Evolutionary conservation across 106 monocot species (phyloP).

Genomic region (Alisma plantagoaquatica): DNA sequence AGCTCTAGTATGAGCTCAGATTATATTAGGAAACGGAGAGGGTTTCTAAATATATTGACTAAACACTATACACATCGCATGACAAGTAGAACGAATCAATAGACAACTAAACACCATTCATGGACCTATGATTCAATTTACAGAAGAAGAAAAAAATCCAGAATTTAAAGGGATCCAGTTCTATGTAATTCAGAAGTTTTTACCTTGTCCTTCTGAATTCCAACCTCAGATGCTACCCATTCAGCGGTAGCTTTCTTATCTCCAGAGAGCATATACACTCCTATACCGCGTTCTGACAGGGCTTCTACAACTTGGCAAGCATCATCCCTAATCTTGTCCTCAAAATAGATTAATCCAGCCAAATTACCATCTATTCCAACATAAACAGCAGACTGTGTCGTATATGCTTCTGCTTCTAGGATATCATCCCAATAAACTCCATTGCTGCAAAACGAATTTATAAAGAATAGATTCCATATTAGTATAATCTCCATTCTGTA

Average conservation of each 20-base stretch:
- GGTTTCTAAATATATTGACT: too few species aligned
- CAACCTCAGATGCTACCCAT: constrained; percentile 75
- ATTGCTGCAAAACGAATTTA: too few species aligned
- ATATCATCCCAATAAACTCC: constrained; percentile 47
- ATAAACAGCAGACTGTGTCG: constrained; percentile 71
- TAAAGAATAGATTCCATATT: too few species aligned
- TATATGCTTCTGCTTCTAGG: constrained; percentile 37
- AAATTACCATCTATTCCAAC: constrained; percentile 76
- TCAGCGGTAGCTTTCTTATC: constrained; percentile 80
- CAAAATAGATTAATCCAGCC: constrained; percentile 76
- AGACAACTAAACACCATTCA: too few species aligned
- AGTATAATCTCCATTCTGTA: too few species aligned
- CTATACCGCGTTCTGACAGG: constrained; percentile 70
- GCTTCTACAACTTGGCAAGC: constrained; percentile 61
- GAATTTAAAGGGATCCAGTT: constrained; percentile 14
- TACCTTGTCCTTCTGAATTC: constrained; percentile 80
- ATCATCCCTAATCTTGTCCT: constrained; percentile 96
- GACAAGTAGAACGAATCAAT: too few species aligned
- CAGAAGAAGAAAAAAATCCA: constrained; percentile 12
- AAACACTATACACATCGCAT: too few species aligned
- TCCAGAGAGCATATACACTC: constrained; percentile 85
- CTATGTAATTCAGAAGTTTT: constrained; percentile 1
- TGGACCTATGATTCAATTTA: too few species aligned
- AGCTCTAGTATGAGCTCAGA: too few species aligned
- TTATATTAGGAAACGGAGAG: too few species aligned